phyloP scores from a whole-genome alignment of 2,329 filamentous ascomycete genomes.

The Calonectria pseudoturangicola region DNA sequence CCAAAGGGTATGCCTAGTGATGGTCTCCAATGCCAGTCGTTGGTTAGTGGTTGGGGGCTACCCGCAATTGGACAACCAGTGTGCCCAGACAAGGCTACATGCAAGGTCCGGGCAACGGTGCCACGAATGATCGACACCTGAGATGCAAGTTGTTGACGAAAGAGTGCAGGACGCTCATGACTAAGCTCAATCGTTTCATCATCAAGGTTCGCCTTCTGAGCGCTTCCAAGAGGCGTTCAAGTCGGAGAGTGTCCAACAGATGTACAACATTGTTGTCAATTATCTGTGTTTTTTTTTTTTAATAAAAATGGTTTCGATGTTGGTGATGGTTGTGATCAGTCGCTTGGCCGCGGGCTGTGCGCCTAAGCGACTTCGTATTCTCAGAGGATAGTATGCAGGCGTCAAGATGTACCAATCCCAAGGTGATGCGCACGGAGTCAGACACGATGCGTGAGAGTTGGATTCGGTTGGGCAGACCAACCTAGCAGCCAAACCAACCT shows the following conservation, averaged over 20 bases:
- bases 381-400: neutral
- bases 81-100: slow-evolving; percentile 43
- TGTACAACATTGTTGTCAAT: neutral
- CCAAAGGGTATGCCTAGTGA: slow-evolving; percentile 12
- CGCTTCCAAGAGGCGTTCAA: neutral
- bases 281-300: no score
- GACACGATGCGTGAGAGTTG: slow-evolving; percentile 3
- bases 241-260: slow-evolving; percentile 5
- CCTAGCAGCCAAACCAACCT: slow-evolving; percentile 3
- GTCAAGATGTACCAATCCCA: slow-evolving; percentile 14
- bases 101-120: slow-evolving; percentile 52
- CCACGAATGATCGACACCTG: slow-evolving; percentile 47
- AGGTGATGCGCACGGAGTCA: slow-evolving; percentile 19
- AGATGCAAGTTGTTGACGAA: slow-evolving; percentile 37
- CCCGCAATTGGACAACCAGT: slow-evolving; percentile 39
- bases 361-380: slow-evolving; percentile 28
- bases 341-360: slow-evolving; percentile 14
- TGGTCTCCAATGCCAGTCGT: neutral
- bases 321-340: neutral
- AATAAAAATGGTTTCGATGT: neutral
- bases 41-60: slow-evolving; percentile 3
- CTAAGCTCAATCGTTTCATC: slow-evolving; percentile 24
- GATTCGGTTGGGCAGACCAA: slow-evolving; percentile 7
- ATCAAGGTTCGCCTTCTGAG: slow-evolving; percentile 7
- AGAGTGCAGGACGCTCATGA: slow-evolving; percentile 32